Conservation (phyloP, 169 alveolate species). For the Cystoisospora suis region DNA sequence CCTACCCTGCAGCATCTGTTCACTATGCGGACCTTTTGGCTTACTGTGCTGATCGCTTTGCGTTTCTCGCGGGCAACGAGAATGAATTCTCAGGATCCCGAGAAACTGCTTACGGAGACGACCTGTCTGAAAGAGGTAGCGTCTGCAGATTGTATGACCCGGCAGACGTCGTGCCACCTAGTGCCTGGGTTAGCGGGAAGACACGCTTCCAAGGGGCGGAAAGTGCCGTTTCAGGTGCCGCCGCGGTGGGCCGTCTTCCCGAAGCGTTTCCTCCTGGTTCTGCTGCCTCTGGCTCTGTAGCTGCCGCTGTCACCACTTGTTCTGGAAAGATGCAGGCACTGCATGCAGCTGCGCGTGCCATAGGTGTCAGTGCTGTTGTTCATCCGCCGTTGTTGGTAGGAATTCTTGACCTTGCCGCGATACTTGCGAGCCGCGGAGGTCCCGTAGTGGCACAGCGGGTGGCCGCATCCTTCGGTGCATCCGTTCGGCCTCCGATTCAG, state of each 20-base stretch:
- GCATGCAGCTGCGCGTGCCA: slow-evolving; percentile 56
- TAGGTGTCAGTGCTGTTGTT: slow-evolving; percentile 30
- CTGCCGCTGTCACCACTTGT: background rate
- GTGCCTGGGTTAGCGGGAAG: too few species aligned
- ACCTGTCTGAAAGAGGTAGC: too few species aligned
- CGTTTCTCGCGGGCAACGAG: background rate
- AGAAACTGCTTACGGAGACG: background rate
- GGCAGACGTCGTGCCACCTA: too few species aligned
- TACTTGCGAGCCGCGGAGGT: slow-evolving; percentile 38
- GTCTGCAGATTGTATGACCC: too few species aligned
- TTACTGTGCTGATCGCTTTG: background rate
- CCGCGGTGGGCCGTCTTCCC: background rate
- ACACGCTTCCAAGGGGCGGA: too few species aligned
- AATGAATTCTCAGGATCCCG: background rate
- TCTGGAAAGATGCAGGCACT: too few species aligned
- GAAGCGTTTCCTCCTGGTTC: background rate
- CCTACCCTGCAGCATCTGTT: slow-evolving; percentile 16
- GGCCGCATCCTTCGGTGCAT: background rate
- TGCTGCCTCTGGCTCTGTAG: background rate
- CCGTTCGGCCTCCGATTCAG: background rate
- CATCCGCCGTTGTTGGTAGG: slow-evolving; percentile 37
- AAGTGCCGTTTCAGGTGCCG: too few species aligned
- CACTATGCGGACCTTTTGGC: slow-evolving; percentile 5
- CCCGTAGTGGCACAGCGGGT: slow-evolving; percentile 43
- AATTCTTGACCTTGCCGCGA: slow-evolving; percentile 15